Evolutionary conservation across 2,329 filamentous ascomycete species (phyloP).

Genomic region (Gaeumannomyces tritici): DNA sequence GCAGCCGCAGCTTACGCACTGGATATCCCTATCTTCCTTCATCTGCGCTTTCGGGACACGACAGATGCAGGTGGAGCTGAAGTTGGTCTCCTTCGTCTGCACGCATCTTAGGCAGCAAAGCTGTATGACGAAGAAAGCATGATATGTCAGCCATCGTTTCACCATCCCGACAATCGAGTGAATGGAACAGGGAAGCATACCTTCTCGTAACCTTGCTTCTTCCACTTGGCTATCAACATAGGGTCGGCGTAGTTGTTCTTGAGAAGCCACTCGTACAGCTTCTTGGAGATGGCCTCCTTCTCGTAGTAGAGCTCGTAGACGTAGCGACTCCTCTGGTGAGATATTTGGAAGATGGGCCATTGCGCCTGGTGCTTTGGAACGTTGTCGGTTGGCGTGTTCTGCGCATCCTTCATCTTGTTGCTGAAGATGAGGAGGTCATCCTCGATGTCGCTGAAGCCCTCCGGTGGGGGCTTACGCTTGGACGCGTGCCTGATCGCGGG

Average conservation of each 20-base stretch:
- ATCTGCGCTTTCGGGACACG: slow-evolving; percentile 82
- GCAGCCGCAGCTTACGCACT: slow-evolving; percentile 94
- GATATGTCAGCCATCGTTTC: not conserved
- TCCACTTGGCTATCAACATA: slow-evolving; percentile 98
- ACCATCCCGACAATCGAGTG: not conserved
- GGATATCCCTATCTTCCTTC: slow-evolving; percentile 81
- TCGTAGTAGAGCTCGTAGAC: slow-evolving; percentile 98
- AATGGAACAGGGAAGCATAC: slow-evolving; percentile 28
- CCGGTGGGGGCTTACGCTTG: slow-evolving; percentile 73
- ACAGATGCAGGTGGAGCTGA: slow-evolving; percentile 95
- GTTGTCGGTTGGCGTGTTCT: slow-evolving; percentile 76
- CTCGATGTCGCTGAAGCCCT: slow-evolving; percentile 82
- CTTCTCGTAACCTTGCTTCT: slow-evolving; percentile 99
- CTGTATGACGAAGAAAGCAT: slow-evolving; percentile 28
- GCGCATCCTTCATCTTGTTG: slow-evolving; percentile 92
- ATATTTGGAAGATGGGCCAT: slow-evolving; percentile 97
- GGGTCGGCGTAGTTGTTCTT: slow-evolving; percentile 96
- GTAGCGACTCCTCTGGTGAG: slow-evolving; percentile 84
- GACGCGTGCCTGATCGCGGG: slow-evolving; percentile 66
- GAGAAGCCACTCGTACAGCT: slow-evolving; percentile 89
- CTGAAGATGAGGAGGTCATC: slow-evolving; percentile 76
- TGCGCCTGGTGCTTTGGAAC: slow-evolving; percentile 78
- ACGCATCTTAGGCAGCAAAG: slow-evolving; percentile 92
- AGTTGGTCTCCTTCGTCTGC: slow-evolving; percentile 99
- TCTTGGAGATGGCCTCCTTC: slow-evolving; percentile 88